These are phyloP conservation scores for Agrocybe praecox DNA, from an alignment of 768 basidiomycete genomes.

Conservation along the genomic window DNA sequence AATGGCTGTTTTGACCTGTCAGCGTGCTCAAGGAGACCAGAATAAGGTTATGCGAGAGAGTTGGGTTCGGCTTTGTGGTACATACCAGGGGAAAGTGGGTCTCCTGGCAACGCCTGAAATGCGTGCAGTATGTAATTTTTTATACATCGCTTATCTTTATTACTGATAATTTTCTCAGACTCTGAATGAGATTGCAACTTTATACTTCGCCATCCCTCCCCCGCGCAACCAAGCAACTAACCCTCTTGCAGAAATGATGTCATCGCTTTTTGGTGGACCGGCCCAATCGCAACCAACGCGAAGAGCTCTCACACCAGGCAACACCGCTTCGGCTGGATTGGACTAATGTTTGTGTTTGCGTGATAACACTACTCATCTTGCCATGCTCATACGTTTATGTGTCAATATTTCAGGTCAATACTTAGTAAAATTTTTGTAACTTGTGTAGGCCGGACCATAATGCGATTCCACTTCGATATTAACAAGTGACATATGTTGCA, in stretches of 20 bases:
- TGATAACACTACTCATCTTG: conserved; percentile 1
- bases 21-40: conserved; percentile 80
- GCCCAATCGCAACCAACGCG: conserved; percentile 38
- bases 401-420: conserved; percentile 6
- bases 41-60: conserved; percentile 76
- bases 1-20: conserved; percentile 85
- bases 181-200: conserved; percentile 64
- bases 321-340: conserved; percentile 38
- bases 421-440: conserved; percentile 4
- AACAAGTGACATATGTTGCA: neutral
- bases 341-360: conserved; percentile 34
- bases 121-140: conserved; percentile 52
- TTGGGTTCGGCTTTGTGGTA: conserved; percentile 85
- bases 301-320: conserved; percentile 48
- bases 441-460: conserved; percentile 4
- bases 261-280: conserved; percentile 83
- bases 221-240: conserved; percentile 73
- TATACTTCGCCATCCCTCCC: conserved; percentile 89
- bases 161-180: conserved; percentile 40
- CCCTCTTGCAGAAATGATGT: conserved; percentile 87
- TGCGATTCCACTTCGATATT: neutral
- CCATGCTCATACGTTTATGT: conserved; percentile 1
- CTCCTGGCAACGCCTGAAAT: conserved; percentile 62
- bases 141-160: neutral
- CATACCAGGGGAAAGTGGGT: conserved; percentile 77